A percentile compares a stretch with the other conserved stretches of the same genome.
Conservation (phyloP, 495 filamentous ascomycete genomes). For the Penicillium riverlandense region DNA sequence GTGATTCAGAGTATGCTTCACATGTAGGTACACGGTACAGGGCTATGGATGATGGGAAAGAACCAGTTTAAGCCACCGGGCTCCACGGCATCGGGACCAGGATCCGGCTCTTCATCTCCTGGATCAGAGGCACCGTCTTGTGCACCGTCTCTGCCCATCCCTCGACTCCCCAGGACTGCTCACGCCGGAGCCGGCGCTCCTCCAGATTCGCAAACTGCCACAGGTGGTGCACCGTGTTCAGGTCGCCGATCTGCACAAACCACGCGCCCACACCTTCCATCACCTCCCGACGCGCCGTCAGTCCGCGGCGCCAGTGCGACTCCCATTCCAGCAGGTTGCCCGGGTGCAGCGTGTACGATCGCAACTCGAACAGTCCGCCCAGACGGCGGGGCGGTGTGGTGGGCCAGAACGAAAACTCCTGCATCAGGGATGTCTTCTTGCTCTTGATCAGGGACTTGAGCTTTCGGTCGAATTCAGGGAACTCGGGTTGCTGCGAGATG, state of each 20-base stretch:
- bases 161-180: conserved; percentile 91
- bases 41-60: background rate
- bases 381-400: conserved; percentile 84
- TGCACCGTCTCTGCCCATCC: conserved; percentile 98
- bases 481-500: conserved; percentile 74
- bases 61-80: conserved; percentile 59
- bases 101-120: conserved; percentile 90
- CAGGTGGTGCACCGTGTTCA: conserved; percentile 96
- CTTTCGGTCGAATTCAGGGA: conserved; percentile 70
- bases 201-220: conserved; percentile 98
- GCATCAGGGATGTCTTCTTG: conserved; percentile 90
- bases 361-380: conserved; percentile 91
- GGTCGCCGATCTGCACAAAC: conserved; percentile 96
- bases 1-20: conserved; percentile 7
- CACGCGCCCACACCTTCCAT: conserved; percentile 99
- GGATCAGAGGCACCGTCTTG: conserved; percentile 95
- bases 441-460: conserved; percentile 72
- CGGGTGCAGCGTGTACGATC: conserved; percentile 93
- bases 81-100: conserved; percentile 95
- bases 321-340: conserved; percentile 98
- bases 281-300: conserved; percentile 83
- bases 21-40: conserved; percentile 21
- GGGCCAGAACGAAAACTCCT: conserved; percentile 99
- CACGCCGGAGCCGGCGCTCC: conserved; percentile 82
- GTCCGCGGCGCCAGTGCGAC: conserved; percentile 90